These are phyloP conservation scores for Chalciporus chontae DNA, from an alignment of 768 basidiomycete species.

Conservation along the genomic window DNA sequence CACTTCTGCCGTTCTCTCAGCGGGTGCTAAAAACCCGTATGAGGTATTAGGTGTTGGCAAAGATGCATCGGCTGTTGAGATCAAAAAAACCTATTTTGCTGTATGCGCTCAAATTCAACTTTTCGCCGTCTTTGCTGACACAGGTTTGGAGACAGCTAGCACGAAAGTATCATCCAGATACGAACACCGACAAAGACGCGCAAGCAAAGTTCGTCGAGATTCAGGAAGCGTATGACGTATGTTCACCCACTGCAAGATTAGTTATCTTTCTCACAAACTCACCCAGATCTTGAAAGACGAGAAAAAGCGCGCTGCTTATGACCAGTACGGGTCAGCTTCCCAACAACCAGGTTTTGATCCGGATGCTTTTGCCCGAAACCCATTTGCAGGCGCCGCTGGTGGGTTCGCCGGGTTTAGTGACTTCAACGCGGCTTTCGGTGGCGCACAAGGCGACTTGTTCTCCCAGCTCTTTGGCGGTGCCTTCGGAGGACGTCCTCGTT, in stretches of 20 bases:
- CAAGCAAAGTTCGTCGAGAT: constrained; percentile 95
- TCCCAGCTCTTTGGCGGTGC: constrained; percentile 77
- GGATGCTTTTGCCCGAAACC: constrained; percentile 64
- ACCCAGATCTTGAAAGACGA: constrained; percentile 88
- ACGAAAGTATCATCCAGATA: constrained; percentile 97
- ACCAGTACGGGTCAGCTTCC: constrained; percentile 89
- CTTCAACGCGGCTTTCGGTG: constrained; percentile 60
- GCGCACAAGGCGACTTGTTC: constrained; percentile 66
- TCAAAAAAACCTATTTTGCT: constrained; percentile 97
- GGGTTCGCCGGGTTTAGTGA: constrained; percentile 75
- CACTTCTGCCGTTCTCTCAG: constrained; percentile 49
- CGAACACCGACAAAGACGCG: constrained; percentile 87
- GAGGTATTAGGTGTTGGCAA: constrained; percentile 82
- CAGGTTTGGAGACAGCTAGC: constrained; percentile 66
- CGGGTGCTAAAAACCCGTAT: constrained; percentile 81
- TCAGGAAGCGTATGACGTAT: constrained; percentile 94
- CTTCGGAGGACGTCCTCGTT: constrained; percentile 47
- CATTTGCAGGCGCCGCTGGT: constrained; percentile 46
- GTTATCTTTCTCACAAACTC: constrained; percentile 15
- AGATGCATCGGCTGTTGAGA: constrained; percentile 81
- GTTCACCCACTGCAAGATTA: constrained; percentile 27
- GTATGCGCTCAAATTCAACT: constrained; percentile 45
- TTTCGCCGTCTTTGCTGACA: constrained; percentile 12
- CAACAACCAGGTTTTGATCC: constrained; percentile 95
- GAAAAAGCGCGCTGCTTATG: constrained; percentile 86